Evolutionary conservation across 2,329 filamentous ascomycete genomes (phyloP), one percentile per base, ranked within the genome.

Genomic region (Penicillium sp.): DNA sequence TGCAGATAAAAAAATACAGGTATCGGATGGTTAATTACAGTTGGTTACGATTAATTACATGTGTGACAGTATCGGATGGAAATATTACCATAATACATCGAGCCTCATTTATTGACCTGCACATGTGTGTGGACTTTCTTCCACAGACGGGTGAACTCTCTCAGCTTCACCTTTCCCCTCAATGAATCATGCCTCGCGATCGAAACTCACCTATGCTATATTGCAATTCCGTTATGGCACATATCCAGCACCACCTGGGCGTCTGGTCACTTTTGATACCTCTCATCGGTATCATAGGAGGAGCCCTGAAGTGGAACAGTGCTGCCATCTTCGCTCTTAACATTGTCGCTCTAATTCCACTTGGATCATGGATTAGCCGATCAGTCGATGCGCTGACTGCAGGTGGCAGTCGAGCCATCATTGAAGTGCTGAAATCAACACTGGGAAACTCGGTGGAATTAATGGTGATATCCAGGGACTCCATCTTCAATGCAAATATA

Each of bases 401-500:
- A 34, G 53, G 57, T 52, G 53, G 46, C 0, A 90, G 90, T 41
- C 90, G 94, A 70, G 89, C 88, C 0, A 74, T 94, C 1, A 91
- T 90, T 57, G 91, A 91, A 48, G 77, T 96, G 36, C 80, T 96
- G 54, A 96, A 95, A 67, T 90, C 91, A 9, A 89, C 88, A 3
- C 93, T 95, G 71, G 91, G 91, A 51, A 92, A 92, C 69, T 89
- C 90, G 9, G 88, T 92, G 59, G 90, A 93, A 70, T 78, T 93
- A 65, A 92, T 92, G 60, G 89, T 96, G 39, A 88, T 43, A 38
- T 23, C 31, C 8, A 34, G 11, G 29, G n/a, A 21, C 15, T 15
- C 36, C 16, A 40, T 27, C 23, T 46, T 39, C 19, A 8, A 39
- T 23, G 16, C 31, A 16, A 40, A 31, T 3, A 31, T 36, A 29